Evolutionary conservation across 2,329 filamentous ascomycete genomes (phyloP), one percentile per base, ranked within the genome.

Genomic region (Aspergillus amoenus): DNA sequence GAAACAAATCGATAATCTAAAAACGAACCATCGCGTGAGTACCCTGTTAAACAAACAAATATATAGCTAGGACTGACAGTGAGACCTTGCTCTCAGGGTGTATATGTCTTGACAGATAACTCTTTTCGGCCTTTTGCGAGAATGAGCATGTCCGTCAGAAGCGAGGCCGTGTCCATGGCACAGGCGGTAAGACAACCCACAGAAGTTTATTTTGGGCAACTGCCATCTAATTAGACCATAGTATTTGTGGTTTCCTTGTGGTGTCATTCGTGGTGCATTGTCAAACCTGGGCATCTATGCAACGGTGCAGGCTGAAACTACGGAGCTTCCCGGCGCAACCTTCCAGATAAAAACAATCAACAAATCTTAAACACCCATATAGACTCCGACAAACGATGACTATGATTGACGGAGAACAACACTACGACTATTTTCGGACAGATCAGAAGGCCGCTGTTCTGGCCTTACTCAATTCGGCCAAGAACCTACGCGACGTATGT

Each of bases 1-100:
- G 72, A 99, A 99, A 77, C 95, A 97, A 74, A 91, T 99, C 70
- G 94, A 99, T 76, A 99, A 99, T 73, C 82, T 99, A 46, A 99
- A 99, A 78, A 99, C 94, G 8, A 99, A 99, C 71, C 94, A 99
- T 73, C 82, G 94, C 67, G 89, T 91, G 78, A 17, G 81, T 64
- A 52, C 24, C 37, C n/a, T 18, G 22, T 11, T 21, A 42, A 24
- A 24, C 24, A 9, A 1, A 15, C 39, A 6, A 40, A 15, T 30
- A 55, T 44, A 30, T 32, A 13, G 9, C 17, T 34, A 24, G 24
- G 7, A 8, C 41, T 30, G 22, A 51, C 32, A 24, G 42, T 24
- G 39, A 15, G 5, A 37, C 24, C 9, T 41, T 21, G 52, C 34
- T 57, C 24, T 21, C 49, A 91, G 87, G 94, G 94, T 50, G 92